These are phyloP conservation scores for Candida morakotiae DNA, from an alignment of 805 yeast species.

Conservation along the genomic window DNA sequence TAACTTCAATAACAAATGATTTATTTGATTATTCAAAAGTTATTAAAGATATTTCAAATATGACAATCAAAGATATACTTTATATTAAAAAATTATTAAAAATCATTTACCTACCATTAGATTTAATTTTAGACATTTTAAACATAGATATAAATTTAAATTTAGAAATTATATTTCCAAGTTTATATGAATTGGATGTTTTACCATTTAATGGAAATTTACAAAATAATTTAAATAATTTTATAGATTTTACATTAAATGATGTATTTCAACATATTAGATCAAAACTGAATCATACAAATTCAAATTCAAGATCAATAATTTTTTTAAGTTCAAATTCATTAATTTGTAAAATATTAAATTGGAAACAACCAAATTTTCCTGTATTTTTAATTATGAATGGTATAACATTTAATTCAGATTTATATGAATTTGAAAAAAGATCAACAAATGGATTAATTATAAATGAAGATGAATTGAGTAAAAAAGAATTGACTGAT, in stretches of 20 bases:
- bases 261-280: conserved; percentile 76
- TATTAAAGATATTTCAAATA: conserved; percentile 32
- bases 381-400: conserved; percentile 87
- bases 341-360: conserved; percentile 84
- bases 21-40: conserved; percentile 39
- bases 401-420: conserved; percentile 44
- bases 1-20: conserved; percentile 33
- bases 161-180: conserved; percentile 75
- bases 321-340: conserved; percentile 86
- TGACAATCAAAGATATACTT: conserved; percentile 32
- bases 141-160: conserved; percentile 62
- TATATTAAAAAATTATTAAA: conserved; percentile 42
- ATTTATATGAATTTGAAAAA: conserved; percentile 28
- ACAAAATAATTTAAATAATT: conserved; percentile 58
- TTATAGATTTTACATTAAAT: conserved; percentile 69
- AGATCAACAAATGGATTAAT: conserved; percentile 38
- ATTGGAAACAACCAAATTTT: conserved; percentile 98
- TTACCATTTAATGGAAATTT: conserved; percentile 39
- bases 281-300: conserved; percentile 32
- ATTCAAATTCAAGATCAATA: conserved; percentile 48
- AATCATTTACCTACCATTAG: conserved; percentile 55
- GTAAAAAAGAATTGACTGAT: conserved; percentile 17
- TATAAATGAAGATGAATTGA: conserved; percentile 19
- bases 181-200: conserved; percentile 39
- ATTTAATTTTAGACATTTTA: conserved; percentile 51